phyloP scores from a whole-genome alignment of 768 basidiomycete genomes.

The Leccinum rimulosum region DNA sequence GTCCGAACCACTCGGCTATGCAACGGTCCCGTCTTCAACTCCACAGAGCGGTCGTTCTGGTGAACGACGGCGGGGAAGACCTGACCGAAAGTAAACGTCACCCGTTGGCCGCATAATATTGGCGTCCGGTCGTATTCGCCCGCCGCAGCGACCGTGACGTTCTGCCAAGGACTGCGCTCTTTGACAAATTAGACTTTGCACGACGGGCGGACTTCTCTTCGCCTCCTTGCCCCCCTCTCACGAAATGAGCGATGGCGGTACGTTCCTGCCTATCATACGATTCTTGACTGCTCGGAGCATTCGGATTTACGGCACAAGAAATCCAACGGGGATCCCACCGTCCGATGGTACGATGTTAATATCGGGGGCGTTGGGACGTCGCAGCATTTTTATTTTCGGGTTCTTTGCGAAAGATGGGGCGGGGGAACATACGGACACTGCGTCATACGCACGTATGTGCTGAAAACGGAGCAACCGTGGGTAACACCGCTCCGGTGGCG shows the following conservation, averaged over 20 bases:
- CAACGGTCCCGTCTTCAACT: background rate
- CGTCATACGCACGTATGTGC: background rate
- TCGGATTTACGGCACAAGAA: background rate
- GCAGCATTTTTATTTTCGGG: background rate
- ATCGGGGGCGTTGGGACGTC: background rate
- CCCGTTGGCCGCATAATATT: background rate
- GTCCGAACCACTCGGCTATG: background rate
- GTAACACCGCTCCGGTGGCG: background rate
- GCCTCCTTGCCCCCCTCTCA: background rate
- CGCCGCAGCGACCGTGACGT: background rate
- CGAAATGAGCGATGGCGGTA: background rate
- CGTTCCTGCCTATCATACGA: background rate
- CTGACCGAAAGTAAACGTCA: background rate
- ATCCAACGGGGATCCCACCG: background rate
- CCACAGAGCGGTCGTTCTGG: background rate
- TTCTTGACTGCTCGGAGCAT: background rate
- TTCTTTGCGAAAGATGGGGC: background rate
- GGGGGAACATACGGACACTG: background rate
- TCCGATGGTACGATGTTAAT: background rate
- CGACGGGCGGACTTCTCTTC: background rate
- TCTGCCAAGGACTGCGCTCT: background rate
- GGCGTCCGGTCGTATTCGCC: background rate
- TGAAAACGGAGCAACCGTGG: background rate
- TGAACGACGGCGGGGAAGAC: background rate
- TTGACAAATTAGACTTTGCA: slow-evolving; percentile 11